Conservation (phyloP, 805 yeast species). For the Wickerhamiella dianesei region DNA sequence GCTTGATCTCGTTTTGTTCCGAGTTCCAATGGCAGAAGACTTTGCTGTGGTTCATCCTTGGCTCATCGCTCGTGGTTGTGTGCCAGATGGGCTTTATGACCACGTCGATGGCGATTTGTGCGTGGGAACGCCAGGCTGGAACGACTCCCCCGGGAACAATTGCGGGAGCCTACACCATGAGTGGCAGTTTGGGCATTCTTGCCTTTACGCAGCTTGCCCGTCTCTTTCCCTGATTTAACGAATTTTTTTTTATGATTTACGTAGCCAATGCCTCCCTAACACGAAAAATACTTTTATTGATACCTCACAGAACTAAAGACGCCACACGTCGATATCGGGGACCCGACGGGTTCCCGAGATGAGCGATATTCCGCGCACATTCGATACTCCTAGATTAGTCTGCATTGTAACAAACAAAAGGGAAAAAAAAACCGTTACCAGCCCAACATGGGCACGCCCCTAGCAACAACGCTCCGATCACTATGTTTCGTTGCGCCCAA, state of each 20-base stretch:
- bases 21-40: not conserved
- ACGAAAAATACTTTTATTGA: too few relatives aligned
- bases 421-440: not conserved
- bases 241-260: too few relatives aligned
- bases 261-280: not conserved
- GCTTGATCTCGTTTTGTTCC: too few relatives aligned
- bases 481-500: too few relatives aligned
- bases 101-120: constrained; percentile 49
- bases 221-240: not conserved
- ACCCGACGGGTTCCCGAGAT: too few relatives aligned
- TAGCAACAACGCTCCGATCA: too few relatives aligned
- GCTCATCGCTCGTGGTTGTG: constrained; percentile 26
- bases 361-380: too few relatives aligned
- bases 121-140: constrained; percentile 29
- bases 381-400: too few relatives aligned
- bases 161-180: constrained; percentile 53
- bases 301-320: too few relatives aligned
- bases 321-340: too few relatives aligned
- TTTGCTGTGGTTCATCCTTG: constrained; percentile 22
- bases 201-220: constrained; percentile 34
- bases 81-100: constrained; percentile 49
- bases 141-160: constrained; percentile 40
- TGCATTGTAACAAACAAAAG: too few relatives aligned
- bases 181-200: constrained; percentile 57
- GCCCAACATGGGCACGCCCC: not conserved